phyloP scores from a whole-genome alignment of 345 rosid species.

The Orychophragmus violaceus region DNA sequence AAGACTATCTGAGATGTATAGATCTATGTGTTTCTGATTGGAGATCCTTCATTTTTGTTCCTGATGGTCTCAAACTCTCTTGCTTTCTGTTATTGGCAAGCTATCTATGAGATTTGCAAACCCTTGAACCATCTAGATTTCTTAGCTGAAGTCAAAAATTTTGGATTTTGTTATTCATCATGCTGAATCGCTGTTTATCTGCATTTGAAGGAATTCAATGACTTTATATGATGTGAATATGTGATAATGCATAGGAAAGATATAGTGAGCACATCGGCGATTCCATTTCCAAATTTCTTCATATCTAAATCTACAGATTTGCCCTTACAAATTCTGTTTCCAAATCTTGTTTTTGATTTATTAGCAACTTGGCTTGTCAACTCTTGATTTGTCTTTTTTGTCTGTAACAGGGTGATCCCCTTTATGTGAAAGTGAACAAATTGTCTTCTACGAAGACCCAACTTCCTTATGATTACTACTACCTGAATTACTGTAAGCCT shows the following conservation, averaged over 20 bases:
- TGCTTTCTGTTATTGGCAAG: not conserved
- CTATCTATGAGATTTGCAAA: not conserved
- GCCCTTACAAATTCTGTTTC: not conserved
- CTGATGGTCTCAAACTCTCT: not conserved
- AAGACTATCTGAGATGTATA: not conserved
- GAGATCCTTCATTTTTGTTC: not conserved
- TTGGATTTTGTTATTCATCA: not conserved
- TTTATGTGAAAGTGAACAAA: slow-evolving; percentile 89
- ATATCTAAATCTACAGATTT: not conserved
- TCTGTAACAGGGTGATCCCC: slow-evolving; percentile 45
- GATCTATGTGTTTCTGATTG: slow-evolving; percentile 1
- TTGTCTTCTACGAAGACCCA: slow-evolving; percentile 94
- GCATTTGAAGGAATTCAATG: not conserved
- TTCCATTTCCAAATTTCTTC: not conserved
- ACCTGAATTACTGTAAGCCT: slow-evolving; percentile 72
- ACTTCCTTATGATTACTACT: slow-evolving; percentile 95
- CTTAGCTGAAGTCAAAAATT: not conserved
- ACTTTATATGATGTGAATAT: not conserved
- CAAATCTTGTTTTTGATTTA: not conserved
- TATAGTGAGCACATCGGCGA: not conserved
- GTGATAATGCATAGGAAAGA: not conserved
- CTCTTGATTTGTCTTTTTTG: slow-evolving; percentile 10
- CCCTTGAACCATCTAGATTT: not conserved
- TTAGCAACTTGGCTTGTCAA: not conserved
- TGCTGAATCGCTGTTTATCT: not conserved